Base-by-base conservation (phyloP, 2,329 filamentous ascomycete genomes). In the Phialophora tarda region DNA sequence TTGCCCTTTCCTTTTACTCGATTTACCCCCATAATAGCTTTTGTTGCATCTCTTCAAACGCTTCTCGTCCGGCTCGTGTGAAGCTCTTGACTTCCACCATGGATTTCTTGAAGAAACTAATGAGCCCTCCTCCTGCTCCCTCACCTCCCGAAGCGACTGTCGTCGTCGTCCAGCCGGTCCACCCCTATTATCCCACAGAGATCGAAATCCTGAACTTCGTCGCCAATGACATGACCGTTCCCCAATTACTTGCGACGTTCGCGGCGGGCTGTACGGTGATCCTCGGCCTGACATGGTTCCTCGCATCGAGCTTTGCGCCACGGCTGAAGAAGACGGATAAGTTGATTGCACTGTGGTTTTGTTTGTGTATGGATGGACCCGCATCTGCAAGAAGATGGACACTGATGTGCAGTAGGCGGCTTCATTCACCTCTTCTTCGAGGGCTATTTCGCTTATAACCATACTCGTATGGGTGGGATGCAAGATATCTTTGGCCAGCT, bases 401-500 rank as follows among this genome's bases (percentile, higher is more conserved):
- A 62, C 68, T 71, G 65, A 71, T 66, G 41, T 34, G 26, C 26
- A 17, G 44, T 63, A 82, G 81, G 78, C 65, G 81, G 81, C 48
- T 77, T 73, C 24, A 75, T 96, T 44, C 93, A 97, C 78, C 83
- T 90, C 63, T 88, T 90, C 74, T 96, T 96, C 77, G 92, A 96
- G 81, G 91, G 90, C 44, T 96, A 96, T 78, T 96, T 92, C 75
- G 84, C 93, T 69, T 77, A 86, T 69, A 87, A 93, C 75, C 89
- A 91, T 76, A 78, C 81, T 24, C 81, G 80, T 26, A 84, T 97
- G 76, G 86, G 88, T 0, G 81, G 85, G 11, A 86, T 86, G 66
- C 89, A 92, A 75, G 88, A 89, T 62, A 79, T 95, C 7, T 89
- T 93, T 64, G 91, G 89, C 2, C 92, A 97, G 80, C 82, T 96